Evolutionary conservation across 148 eudicot genomes (phyloP), one percentile per base, ranked within the genome.

Genomic region (Rhododendron ovatum): DNA sequence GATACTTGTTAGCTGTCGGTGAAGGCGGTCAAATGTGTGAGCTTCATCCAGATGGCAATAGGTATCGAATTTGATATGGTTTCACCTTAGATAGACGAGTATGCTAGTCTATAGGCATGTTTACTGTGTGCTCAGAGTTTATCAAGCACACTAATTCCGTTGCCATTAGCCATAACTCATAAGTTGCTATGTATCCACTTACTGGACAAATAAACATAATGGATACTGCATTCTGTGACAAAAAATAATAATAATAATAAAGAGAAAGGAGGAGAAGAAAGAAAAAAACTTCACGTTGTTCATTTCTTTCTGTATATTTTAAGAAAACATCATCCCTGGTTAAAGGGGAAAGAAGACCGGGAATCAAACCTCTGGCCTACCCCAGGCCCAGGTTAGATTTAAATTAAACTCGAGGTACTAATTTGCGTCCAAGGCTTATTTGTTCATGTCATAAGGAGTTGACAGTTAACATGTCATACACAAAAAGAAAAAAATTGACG

Each of bases 21-120:
- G 96, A 92, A 73, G 93, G 92, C 82, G 91, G 94, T 89, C 93
- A 93, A 89, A 88, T 89, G 90, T 96, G 92, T 79, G 98, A 96
- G 92, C 96, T 96, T 87, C 98, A 96, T 90, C 98, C 98, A 84
- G 98, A 96, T 91, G 98, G 98, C 88, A 96, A 96, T 88, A 94
- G 98, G 97, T 95, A 90, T 75, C 20, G 50, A 82, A 10, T 48
- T 84, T 48, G 43, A 67, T 83, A 39, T 63, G 28, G 17, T 55
- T 5, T n/a, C 50, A 0, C 22, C 24, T 82, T 82, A 28, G 39
- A 48, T 81, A 18, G 4, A 39, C 24, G 51, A 61, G 22, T 39
- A 63, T 18, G 26, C 50, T 47, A 47, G 50, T 47, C 50, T 47
- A 47, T 47, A 47, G 50, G 50, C 50, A 47, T 47, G 50, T 47